A percentile compares a stretch with the other conserved stretches of the same genome.
These are phyloP conservation scores for Avena eriantha DNA, from an alignment of 176 grass and related monocot species.

Conservation along the genomic window DNA sequence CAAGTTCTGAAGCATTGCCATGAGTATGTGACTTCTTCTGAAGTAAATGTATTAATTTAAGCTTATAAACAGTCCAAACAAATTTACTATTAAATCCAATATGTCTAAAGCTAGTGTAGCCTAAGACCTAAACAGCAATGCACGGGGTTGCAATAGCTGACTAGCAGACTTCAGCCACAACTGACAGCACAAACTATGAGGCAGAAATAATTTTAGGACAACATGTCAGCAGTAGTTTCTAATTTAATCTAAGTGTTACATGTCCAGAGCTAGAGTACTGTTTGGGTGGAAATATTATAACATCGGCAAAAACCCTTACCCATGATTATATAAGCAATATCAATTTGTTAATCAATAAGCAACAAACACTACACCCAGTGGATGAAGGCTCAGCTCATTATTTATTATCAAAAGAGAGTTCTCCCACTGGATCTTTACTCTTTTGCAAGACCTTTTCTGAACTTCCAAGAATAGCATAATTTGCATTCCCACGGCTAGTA, in stretches of 20 bases:
- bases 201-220: not conserved
- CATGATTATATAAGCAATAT: not conserved
- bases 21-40: not conserved
- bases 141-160: not conserved
- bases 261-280: not conserved
- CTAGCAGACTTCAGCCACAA: not conserved
- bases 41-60: not conserved
- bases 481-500: too few relatives aligned
- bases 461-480: not conserved
- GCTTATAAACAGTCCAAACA: not conserved
- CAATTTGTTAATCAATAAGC: not conserved
- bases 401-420: not conserved
- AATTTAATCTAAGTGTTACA: conserved; percentile 17
- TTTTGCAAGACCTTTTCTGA: not conserved
- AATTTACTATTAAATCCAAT: not conserved
- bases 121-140: not conserved
- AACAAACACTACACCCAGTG: not conserved
- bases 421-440: not conserved
- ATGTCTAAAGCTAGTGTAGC: not conserved
- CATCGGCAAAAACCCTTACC: not conserved
- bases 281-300: not conserved
- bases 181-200: not conserved
- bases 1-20: not conserved
- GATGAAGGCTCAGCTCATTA: not conserved
- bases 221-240: not conserved